Percentiles rank a stretch among this genome's conserved stretches.
Evolutionary conservation across 2,329 filamentous ascomycete genomes (phyloP).

Genomic region (Neurospora sp.): DNA sequence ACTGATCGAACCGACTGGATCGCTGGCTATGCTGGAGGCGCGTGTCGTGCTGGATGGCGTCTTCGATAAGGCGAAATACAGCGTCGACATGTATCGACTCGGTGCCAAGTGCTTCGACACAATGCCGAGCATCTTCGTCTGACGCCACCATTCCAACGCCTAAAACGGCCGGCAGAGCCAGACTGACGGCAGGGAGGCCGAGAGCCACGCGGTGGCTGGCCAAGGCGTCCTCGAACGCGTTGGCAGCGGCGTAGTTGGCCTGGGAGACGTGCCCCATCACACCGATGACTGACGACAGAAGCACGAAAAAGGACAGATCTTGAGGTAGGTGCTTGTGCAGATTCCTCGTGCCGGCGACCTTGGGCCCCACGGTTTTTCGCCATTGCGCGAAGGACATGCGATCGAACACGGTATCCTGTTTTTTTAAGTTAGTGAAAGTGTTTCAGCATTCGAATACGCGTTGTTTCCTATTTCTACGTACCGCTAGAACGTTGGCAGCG

Average conservation of each 20-base stretch:
- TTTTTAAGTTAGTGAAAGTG: background rate
- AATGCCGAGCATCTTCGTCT: background rate
- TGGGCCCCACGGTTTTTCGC: constrained; percentile 5
- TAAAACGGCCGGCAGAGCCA: constrained; percentile 25
- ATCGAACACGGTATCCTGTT: constrained; percentile 6
- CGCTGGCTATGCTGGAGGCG: constrained; percentile 1
- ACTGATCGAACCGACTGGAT: background rate
- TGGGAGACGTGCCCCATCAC: constrained; percentile 20
- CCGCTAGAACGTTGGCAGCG: background rate
- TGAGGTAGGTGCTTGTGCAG: constrained; percentile 4
- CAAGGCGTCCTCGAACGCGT: constrained; percentile 24
- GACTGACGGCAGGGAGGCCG: constrained; percentile 21
- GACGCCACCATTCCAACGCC: constrained; percentile 10
- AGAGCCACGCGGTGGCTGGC: constrained; percentile 19
- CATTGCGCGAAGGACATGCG: constrained; percentile 9
- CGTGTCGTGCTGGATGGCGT: constrained; percentile 1
- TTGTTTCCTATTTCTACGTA: constrained; percentile 1
- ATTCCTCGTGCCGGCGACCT: constrained; percentile 10
- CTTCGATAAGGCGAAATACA: constrained; percentile 1
- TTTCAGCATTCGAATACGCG: background rate
- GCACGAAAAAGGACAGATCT: constrained; percentile 30
- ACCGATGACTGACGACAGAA: constrained; percentile 25
- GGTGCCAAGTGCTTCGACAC: constrained; percentile 1
- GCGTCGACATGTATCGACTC: constrained; percentile 1
- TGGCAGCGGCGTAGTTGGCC: constrained; percentile 27